These are phyloP conservation scores for Sphaerostilbella broomeana DNA, from an alignment of 2,329 filamentous ascomycete species.

Conservation along the genomic window DNA sequence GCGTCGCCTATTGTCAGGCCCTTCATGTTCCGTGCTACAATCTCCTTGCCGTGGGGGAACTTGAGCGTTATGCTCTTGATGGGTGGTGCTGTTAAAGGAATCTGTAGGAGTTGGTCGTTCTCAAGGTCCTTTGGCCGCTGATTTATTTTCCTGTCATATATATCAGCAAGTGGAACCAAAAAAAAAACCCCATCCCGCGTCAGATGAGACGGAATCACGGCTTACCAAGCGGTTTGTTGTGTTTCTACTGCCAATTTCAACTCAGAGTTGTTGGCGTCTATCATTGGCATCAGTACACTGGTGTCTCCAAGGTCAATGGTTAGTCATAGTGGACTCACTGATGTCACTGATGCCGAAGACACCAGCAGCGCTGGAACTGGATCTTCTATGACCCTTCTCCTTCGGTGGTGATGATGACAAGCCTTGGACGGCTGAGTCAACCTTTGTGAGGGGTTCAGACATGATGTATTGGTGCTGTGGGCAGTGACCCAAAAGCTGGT, in stretches of 20 bases:
- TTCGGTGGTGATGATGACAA: slow-evolving; percentile 61
- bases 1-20: slow-evolving; percentile 97
- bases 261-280: slow-evolving; percentile 68
- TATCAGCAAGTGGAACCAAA: slow-evolving; percentile 2
- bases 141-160: slow-evolving; percentile 76
- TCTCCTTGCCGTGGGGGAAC: slow-evolving; percentile 81
- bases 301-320: no score
- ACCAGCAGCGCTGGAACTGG: slow-evolving; percentile 65
- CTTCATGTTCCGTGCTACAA: slow-evolving; percentile 80
- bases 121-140: slow-evolving; percentile 71
- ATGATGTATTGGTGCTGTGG: slow-evolving; percentile 24
- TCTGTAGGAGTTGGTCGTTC: slow-evolving; percentile 77
- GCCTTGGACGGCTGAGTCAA: slow-evolving; percentile 87
- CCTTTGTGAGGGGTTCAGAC: slow-evolving; percentile 64
- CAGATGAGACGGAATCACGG: no score
- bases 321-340: slow-evolving; percentile 56
- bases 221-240: slow-evolving; percentile 82
- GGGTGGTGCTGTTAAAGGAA: slow-evolving; percentile 69
- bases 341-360: slow-evolving; percentile 74
- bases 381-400: slow-evolving; percentile 61
- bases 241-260: slow-evolving; percentile 74
- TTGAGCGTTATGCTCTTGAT: slow-evolving; percentile 93
- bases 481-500: slow-evolving; percentile 3
- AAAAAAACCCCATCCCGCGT: not conserved
- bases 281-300: slow-evolving; percentile 2